Conservation (phyloP, 305 asterid species). For the Rubia occidens region DNA sequence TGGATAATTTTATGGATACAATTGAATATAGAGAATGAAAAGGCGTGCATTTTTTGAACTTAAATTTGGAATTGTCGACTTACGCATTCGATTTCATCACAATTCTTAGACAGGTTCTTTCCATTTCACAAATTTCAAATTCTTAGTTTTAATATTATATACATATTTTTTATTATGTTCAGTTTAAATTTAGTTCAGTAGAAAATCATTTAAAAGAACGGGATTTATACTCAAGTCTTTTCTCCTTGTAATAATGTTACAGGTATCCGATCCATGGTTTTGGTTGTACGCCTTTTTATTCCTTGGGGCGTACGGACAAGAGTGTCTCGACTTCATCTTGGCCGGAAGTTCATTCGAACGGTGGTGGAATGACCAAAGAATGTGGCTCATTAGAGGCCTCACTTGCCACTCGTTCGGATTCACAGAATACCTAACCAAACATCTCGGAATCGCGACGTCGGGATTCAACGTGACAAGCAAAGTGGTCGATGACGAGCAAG, state of each 20-base stretch:
- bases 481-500: slow-evolving; percentile 60
- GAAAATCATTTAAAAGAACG: too few species aligned
- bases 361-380: slow-evolving; percentile 89
- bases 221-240: background rate
- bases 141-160: too few species aligned
- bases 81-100: too few species aligned
- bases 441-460: slow-evolving; percentile 44
- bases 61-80: too few species aligned
- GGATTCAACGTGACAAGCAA: slow-evolving; percentile 75
- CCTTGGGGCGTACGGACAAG: slow-evolving; percentile 64
- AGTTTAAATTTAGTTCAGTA: too few species aligned
- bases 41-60: too few species aligned
- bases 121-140: too few species aligned
- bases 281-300: slow-evolving; percentile 41
- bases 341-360: slow-evolving; percentile 35
- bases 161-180: too few species aligned
- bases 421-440: slow-evolving; percentile 34
- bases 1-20: too few species aligned
- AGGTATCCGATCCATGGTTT: slow-evolving; percentile 49
- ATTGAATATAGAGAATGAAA: too few species aligned
- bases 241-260: background rate
- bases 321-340: slow-evolving; percentile 42
- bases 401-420: slow-evolving; percentile 35
- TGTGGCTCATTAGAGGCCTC: slow-evolving; percentile 53
- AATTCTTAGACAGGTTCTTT: too few species aligned